Evolutionary conservation across 2,329 filamentous ascomycete genomes (phyloP).

Genomic region (Chaetomiaceae sp.): DNA sequence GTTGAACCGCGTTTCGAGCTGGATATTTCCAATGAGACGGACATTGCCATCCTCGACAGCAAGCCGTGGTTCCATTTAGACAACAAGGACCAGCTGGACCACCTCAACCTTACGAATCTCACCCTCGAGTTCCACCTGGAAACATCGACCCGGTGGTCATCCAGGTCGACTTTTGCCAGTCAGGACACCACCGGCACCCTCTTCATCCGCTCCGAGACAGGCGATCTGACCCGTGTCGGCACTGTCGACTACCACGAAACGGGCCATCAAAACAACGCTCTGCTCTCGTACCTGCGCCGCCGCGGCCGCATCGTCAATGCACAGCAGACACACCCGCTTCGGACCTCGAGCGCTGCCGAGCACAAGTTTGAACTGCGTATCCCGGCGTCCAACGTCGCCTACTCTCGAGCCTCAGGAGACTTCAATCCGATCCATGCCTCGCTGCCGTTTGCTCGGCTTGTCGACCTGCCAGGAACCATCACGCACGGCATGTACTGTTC

Average conservation of each 20-base stretch:
- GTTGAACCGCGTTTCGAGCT: too few relatives aligned
- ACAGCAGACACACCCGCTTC: not conserved
- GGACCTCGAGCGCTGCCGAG: not conserved
- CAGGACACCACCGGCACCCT: not conserved
- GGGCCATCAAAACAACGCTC: not conserved
- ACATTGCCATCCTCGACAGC: constrained; percentile 1
- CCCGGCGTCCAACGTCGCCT: not conserved
- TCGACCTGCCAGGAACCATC: constrained; percentile 35
- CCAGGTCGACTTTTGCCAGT: not conserved
- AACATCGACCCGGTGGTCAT: not conserved
- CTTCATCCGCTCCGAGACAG: too few relatives aligned
- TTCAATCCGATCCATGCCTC: constrained; percentile 39
- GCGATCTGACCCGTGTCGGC: not conserved
- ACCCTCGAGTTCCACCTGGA: constrained; percentile 2
- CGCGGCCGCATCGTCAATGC: not conserved
- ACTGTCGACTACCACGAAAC: not conserved
- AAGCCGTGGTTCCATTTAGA: constrained; percentile 1
- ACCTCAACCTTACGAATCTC: not conserved
- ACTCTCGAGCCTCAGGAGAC: constrained; percentile 33
- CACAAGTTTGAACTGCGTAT: not conserved
- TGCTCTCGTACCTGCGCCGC: constrained; percentile 1
- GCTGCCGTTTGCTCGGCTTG: constrained; percentile 32
- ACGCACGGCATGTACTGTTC: constrained; percentile 39
- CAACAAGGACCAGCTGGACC: not conserved
- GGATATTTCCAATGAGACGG: not conserved